Base-by-base conservation (phyloP, 2,329 filamentous ascomycete species). In the Neopestalotiopsis rosae region DNA sequence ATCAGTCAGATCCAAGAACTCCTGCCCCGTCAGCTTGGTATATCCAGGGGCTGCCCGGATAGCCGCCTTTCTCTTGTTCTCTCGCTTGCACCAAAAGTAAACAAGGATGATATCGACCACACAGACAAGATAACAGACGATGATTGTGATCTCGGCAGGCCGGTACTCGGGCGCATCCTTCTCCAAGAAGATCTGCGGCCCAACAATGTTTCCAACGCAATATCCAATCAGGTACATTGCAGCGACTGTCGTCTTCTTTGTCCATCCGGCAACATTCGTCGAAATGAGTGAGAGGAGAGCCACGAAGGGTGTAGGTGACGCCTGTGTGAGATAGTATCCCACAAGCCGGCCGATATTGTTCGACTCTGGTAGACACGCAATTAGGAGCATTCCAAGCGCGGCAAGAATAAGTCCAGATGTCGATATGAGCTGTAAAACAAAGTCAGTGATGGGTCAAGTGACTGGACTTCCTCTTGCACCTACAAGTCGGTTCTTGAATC, bases 1-100 rank as follows among this genome's bases (percentile, higher is more conserved):
- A 75, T 92, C 90, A 4, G 90, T 92, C 71, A 92, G 77, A 75
- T 92, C 90, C 68, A 89, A 81, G 79, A 88, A 92, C 82, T 92
- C 90, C 77, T 92, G 89, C 70, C 92, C 91, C 76, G 89, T 88
- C 67, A 92, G 70, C 77, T 85, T 89, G 30, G 83, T 81, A 76
- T 92, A 92, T 1, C 82, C 86, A 0, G 88, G 85, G 65, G 81
- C 79, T 1, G 84, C 84, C 57, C 88, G 79, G 17, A 88, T 74
- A 7, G 74, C 74, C 0, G 83, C 87, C 80, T 92, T 92, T 78
- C 85, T 85, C 70, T 77, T 79, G 72, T 93, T 93, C 80, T 90
- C 84, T 24, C 77, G 76, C 12, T 81, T 79, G 75, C 87, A 92
- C 83, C 88, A 92, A 75, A 83, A 85, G 78, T 88, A 90, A 67